These are phyloP conservation scores for Pseudogymnoascus sp. DNA, from an alignment of 2,329 filamentous ascomycete genomes.

Conservation along the genomic window DNA sequence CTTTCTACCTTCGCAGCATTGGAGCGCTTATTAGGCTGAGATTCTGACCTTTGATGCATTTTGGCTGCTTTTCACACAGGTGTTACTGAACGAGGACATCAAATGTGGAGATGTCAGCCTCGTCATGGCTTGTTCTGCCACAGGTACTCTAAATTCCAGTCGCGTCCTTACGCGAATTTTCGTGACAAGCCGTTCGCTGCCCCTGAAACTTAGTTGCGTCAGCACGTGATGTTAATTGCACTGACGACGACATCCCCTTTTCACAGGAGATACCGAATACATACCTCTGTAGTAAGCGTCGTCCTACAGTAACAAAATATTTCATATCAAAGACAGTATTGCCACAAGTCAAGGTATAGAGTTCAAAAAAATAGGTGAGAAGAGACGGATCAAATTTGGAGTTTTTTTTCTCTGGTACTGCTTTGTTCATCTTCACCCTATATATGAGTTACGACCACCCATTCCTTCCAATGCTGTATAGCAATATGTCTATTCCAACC, in stretches of 20 bases:
- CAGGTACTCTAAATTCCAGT: neutral
- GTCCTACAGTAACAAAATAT: neutral
- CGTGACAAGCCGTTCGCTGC: neutral
- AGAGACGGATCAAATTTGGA: neutral
- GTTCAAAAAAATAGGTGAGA: neutral
- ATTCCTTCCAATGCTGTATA: neutral
- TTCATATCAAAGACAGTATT: neutral
- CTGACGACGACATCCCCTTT: neutral
- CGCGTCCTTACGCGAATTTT: constrained; percentile 2
- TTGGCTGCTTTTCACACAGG: constrained; percentile 8
- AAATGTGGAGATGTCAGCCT: neutral
- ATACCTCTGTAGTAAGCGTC: neutral
- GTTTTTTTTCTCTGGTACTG: neutral
- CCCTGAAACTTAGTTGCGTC: neutral
- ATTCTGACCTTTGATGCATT: constrained; percentile 23
- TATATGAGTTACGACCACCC: neutral
- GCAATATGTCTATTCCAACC: neutral
- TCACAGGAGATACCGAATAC: neutral
- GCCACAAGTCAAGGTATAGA: neutral
- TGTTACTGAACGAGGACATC: neutral
- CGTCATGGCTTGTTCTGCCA: neutral
- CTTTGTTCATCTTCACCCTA: neutral
- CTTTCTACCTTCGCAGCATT: constrained; percentile 27
- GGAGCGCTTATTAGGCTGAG: constrained; percentile 12
- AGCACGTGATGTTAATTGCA: neutral